These are phyloP conservation scores for Gryganskiella cystojenkinii DNA, from an alignment of 192 early-diverging fungal genomes.

Conservation along the genomic window DNA sequence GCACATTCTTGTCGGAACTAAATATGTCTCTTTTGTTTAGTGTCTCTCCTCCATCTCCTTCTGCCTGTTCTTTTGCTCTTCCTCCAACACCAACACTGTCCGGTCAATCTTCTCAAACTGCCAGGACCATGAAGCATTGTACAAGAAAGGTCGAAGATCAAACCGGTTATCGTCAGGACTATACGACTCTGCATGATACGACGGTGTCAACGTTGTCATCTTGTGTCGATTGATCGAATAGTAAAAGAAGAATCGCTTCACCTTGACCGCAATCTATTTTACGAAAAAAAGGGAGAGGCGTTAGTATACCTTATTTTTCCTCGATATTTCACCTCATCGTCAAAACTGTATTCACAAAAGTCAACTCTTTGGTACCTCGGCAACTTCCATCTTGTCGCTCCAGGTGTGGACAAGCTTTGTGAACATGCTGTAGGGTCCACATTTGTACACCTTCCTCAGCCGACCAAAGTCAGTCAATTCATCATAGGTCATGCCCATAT, in stretches of 20 bases:
- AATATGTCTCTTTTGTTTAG: neutral
- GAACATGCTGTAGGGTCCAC: constrained; percentile 97
- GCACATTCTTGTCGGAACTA: no score
- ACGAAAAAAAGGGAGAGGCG: neutral
- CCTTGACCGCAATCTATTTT: constrained; percentile 85
- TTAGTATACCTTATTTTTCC: neutral
- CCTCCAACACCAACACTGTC: constrained; percentile 28
- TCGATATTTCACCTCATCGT: neutral
- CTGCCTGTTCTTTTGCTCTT: constrained; percentile 3
- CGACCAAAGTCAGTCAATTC: constrained; percentile 93
- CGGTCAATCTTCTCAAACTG: constrained; percentile 90
- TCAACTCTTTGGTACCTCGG: constrained; percentile 62
- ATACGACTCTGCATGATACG: constrained; percentile 95
- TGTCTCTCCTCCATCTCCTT: neutral
- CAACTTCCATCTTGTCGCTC: constrained; percentile 68
- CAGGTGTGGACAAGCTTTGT: constrained; percentile 86
- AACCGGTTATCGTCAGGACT: constrained; percentile 98
- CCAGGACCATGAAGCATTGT: constrained; percentile 92
- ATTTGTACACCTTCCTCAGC: constrained; percentile 86
- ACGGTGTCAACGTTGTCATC: constrained; percentile 95
- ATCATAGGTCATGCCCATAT: constrained; percentile 99
- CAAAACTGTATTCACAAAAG: neutral
- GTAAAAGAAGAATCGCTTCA: constrained; percentile 96
- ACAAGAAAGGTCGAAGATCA: constrained; percentile 96
- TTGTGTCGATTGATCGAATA: constrained; percentile 99